Conservation (phyloP, 2,329 filamentous ascomycete species). For the Cladosporium sp. region DNA sequence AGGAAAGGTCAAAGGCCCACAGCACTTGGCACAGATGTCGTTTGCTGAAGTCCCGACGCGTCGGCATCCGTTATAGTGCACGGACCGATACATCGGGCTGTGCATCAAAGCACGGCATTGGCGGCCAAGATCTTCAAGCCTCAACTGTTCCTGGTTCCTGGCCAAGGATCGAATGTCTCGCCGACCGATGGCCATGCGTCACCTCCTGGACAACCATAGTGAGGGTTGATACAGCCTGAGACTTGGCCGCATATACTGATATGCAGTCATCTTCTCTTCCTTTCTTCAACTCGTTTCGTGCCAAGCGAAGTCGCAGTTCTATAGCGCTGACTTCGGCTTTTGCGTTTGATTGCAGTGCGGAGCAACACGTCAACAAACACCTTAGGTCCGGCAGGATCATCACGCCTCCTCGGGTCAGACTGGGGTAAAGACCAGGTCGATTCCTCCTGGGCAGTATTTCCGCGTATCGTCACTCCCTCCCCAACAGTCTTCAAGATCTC, state of each 20-base stretch:
- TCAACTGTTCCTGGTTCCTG: constrained; percentile 8
- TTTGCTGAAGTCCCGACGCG: constrained; percentile 3
- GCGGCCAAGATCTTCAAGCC: constrained; percentile 16
- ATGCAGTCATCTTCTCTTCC: background rate
- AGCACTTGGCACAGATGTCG: background rate
- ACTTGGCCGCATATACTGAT: background rate
- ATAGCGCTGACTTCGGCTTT: constrained; percentile 3
- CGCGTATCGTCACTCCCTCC: background rate
- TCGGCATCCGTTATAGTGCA: background rate
- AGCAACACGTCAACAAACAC: constrained; percentile 13
- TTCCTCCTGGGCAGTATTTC: background rate
- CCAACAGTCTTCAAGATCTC: background rate
- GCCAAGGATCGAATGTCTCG: constrained; percentile 15
- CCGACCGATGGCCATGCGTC: constrained; percentile 8
- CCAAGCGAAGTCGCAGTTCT: background rate
- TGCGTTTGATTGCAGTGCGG: constrained; percentile 7
- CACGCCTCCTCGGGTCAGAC: background rate
- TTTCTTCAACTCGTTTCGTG: background rate
- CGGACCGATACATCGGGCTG: background rate
- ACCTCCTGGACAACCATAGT: constrained; percentile 4
- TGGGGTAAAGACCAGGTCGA: background rate
- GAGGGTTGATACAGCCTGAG: background rate
- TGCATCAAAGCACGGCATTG: background rate
- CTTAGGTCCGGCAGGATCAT: background rate
- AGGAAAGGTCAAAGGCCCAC: background rate